Base-by-base conservation (phyloP, 1,139 yeast species). In the Diutina catenulata region DNA sequence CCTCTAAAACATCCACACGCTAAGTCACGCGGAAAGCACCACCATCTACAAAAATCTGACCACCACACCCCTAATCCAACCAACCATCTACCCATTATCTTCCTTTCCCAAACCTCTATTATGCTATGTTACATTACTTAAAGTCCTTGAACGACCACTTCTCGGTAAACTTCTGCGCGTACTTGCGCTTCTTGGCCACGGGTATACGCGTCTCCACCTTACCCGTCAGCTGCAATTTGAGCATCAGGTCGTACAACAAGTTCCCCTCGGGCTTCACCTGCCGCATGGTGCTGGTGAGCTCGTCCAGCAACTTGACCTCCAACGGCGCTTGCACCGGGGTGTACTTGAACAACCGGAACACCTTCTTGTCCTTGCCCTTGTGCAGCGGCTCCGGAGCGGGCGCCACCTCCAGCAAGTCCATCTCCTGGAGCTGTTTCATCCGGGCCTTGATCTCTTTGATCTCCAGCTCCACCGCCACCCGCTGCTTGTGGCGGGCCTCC, bases 181-280 rank as follows among this genome's bases (percentile, higher is more conserved):
- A 81, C 48, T 65, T 71, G 57, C 83, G 74, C 55, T 72, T 76
- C 61, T 74, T 76, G 43, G 69, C 70, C 37, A 74, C 75, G 9
- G 83, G 87, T 37, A 80, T 70, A 59, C 96, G 74, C 6, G 95
- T 16, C 56, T 91, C 98, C 41, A 91, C 69, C 53, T 80, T 73
- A 47, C 98, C 99, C 36, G 78, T 69, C 43, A 83, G 73, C 61
- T 91, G 97, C 47, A 91, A 59, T 42, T 73, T 74, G 55, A 79
- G 69, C 77, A 91, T 79, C 45, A 86, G 78, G 52, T 88, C 96
- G 48, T 80, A 77, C 38, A 86, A 66, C 42, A 86, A 62, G 52
- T 81, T 84, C 18, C 98, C 98, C 62, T 93, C 98, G 0, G 97
- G 94, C 54, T 74, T 82, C 52, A 91, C 64, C 47, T 79, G 74